Conservation (phyloP, 2,329 filamentous ascomycete genomes). For the Neopestalotiopsis sp. region DNA sequence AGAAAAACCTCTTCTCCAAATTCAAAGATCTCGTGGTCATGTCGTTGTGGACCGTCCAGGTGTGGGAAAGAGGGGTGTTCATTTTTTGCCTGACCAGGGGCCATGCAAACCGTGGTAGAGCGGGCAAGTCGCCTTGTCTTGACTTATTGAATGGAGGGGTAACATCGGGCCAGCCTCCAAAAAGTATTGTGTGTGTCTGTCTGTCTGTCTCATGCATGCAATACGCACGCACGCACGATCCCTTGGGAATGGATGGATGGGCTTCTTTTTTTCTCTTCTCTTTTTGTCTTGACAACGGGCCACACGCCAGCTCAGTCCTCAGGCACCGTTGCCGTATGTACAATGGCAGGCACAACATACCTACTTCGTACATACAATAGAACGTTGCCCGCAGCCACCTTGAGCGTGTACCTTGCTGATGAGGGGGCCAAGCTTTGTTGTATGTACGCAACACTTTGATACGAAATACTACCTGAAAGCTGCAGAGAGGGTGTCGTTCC, state of each 20-base stretch:
- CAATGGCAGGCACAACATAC: background rate
- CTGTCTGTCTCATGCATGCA: background rate
- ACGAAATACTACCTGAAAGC: background rate
- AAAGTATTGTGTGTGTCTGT: background rate
- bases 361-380: too few species aligned
- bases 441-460: background rate
- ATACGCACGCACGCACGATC: conserved; percentile 7
- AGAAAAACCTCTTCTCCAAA: conserved; percentile 10
- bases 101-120: background rate
- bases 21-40: conserved; percentile 14
- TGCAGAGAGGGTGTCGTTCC: background rate
- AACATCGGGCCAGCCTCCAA: conserved; percentile 13
- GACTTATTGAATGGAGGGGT: conserved; percentile 9
- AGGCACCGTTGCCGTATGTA: background rate
- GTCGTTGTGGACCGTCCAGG: conserved; percentile 7
- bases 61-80: conserved; percentile 6
- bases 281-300: background rate
- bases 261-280: background rate
- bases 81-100: background rate
- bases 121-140: background rate
- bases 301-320: background rate
- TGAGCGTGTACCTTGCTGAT: background rate
- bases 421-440: too few species aligned
- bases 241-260: background rate
- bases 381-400: background rate